Conservation (phyloP, 768 basidiomycete genomes). For the Russula abietina region DNA sequence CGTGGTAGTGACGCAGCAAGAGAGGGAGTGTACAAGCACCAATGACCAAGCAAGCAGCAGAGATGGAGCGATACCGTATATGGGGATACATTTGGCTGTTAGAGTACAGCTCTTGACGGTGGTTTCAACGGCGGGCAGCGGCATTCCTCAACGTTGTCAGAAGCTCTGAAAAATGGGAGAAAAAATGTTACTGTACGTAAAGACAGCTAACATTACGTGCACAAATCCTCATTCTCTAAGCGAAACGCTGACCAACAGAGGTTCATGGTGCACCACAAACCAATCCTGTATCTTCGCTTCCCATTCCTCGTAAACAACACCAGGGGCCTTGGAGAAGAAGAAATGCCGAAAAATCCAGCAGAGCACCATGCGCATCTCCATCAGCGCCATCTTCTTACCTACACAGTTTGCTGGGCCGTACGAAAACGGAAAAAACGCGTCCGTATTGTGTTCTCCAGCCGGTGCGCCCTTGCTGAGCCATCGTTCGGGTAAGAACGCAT, state of each 20-base stretch:
- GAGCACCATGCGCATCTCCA: conserved; percentile 39
- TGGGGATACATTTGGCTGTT: too few relatives aligned
- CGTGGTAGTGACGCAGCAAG: too few relatives aligned
- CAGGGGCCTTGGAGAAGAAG: conserved; percentile 23
- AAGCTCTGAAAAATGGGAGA: too few relatives aligned
- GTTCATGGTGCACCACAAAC: conserved; percentile 8
- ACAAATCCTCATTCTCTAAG: not conserved
- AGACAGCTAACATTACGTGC: too few relatives aligned
- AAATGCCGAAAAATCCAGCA: conserved; percentile 36
- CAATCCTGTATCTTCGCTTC: too few relatives aligned
- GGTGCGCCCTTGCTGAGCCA: conserved; percentile 4
- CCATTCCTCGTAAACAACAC: not conserved
- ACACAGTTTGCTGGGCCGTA: conserved; percentile 39
- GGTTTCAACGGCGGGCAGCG: too few relatives aligned
- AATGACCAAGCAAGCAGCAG: too few relatives aligned
- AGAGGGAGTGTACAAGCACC: too few relatives aligned
- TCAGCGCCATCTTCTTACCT: conserved; percentile 40
- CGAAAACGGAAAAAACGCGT: conserved; percentile 41
- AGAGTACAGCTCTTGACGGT: too few relatives aligned
- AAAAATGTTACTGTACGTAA: too few relatives aligned
- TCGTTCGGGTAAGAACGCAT: conserved; percentile 19
- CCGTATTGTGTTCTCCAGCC: conserved; percentile 27
- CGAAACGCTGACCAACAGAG: not conserved
- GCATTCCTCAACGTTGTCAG: too few relatives aligned
- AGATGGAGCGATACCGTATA: too few relatives aligned